phyloP scores from a whole-genome alignment of 2,329 filamentous ascomycete species.

The Cyphellophora attinorum region DNA sequence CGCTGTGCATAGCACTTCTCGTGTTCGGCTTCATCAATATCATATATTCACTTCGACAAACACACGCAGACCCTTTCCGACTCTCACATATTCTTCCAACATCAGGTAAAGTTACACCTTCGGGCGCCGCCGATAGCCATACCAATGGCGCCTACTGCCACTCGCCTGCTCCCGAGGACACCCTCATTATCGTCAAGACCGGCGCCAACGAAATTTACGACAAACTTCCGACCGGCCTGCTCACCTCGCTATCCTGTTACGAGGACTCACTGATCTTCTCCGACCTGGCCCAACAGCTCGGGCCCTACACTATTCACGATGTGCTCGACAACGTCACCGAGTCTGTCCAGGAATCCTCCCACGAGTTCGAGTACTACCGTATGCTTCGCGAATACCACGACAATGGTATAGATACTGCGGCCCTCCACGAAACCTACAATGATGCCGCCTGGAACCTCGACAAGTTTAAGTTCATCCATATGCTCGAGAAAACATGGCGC shows the following conservation, averaged over 20 bases:
- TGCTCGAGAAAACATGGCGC: conserved; percentile 44
- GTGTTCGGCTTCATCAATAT: too few species aligned
- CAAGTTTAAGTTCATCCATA: conserved; percentile 54
- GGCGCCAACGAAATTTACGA: conserved; percentile 46
- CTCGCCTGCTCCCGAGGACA: conserved; percentile 13
- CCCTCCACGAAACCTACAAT: conserved; percentile 20
- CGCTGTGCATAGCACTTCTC: too few species aligned
- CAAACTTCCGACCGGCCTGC: conserved; percentile 44
- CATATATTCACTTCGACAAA: too few species aligned
- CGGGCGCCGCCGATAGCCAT: too few species aligned
- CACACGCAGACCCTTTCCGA: too few species aligned
- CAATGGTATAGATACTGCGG: conserved; percentile 38
- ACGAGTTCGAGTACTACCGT: conserved; percentile 41
- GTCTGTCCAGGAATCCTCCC: conserved; percentile 32
- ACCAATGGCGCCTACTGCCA: too few species aligned
- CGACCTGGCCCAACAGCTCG: conserved; percentile 23
- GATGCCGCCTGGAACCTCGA: conserved; percentile 41
- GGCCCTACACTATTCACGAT: conserved; percentile 23
- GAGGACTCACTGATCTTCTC: conserved; percentile 40
- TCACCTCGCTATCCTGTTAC: conserved; percentile 43
- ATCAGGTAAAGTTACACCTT: too few species aligned
- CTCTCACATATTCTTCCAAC: too few species aligned
- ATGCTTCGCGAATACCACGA: conserved; percentile 33
- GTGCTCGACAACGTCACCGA: conserved; percentile 26
- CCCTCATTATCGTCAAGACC: conserved; percentile 44